These are phyloP conservation scores for Cladosporium cucumerinum DNA, from an alignment of 2,329 filamentous ascomycete species.

Conservation along the genomic window DNA sequence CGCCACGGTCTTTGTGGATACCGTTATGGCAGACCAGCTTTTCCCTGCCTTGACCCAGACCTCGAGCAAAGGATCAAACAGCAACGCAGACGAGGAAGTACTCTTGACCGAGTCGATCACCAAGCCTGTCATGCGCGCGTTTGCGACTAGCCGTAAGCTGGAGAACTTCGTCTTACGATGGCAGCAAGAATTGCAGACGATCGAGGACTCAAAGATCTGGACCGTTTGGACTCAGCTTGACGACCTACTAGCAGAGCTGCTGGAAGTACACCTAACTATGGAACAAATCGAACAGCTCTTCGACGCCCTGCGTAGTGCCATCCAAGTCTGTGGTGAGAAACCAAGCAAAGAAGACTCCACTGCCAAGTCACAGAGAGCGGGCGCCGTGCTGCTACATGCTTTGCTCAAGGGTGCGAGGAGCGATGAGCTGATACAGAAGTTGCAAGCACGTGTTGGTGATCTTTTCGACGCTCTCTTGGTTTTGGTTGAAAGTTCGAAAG, in stretches of 20 bases:
- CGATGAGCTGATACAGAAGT: slow-evolving; percentile 15
- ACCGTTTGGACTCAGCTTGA: slow-evolving; percentile 13
- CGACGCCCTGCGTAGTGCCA: not conserved
- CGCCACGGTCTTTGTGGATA: slow-evolving; percentile 43
- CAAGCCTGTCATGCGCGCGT: slow-evolving; percentile 31
- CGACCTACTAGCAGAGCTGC: not conserved
- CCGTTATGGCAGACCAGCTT: slow-evolving; percentile 2
- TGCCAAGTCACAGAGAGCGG: not conserved
- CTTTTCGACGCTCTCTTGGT: slow-evolving; percentile 15
- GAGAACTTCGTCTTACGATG: slow-evolving; percentile 30
- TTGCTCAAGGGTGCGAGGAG: slow-evolving; percentile 16
- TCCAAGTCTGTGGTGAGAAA: not conserved
- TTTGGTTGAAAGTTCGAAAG: slow-evolving; percentile 3
- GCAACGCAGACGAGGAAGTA: not conserved
- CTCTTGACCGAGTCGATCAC: not conserved
- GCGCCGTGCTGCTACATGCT: not conserved
- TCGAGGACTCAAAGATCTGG: slow-evolving; percentile 1
- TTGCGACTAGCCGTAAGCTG: slow-evolving; percentile 28
- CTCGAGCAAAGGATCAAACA: not conserved
- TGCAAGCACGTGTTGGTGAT: slow-evolving; percentile 15
- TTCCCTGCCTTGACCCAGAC: slow-evolving; percentile 10
- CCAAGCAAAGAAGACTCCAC: not conserved
- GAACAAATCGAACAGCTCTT: slow-evolving; percentile 3
- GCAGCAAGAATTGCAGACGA: slow-evolving; percentile 25
- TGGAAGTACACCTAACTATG: slow-evolving; percentile 11